Evolutionary conservation across 139 green algal species (phyloP).

Genomic region (Penium margaritaceum): DNA sequence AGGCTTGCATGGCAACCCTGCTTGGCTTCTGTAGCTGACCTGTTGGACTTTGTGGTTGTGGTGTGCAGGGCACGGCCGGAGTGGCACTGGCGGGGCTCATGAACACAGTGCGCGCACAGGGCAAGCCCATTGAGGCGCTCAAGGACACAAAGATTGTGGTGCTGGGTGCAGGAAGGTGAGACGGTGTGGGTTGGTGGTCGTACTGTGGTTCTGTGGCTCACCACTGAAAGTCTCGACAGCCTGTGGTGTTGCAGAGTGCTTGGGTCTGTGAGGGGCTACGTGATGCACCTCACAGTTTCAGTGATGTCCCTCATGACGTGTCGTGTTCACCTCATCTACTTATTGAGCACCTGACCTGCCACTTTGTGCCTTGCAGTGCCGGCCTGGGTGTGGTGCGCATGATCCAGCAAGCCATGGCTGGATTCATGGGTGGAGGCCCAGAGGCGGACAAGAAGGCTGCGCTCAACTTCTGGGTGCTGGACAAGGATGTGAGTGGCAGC

Average conservation of each 20-base stretch:
- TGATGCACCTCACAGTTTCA: too few species aligned
- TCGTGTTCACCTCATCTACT: too few species aligned
- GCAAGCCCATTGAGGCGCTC: constrained; percentile 28
- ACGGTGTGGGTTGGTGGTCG: constrained; percentile 2
- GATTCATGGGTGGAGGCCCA: constrained; percentile 8
- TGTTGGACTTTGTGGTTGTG: too few species aligned
- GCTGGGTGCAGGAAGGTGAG: constrained; percentile 37
- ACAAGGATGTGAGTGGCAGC: constrained; percentile 26
- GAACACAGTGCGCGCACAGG: constrained; percentile 30
- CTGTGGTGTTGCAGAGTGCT: too few species aligned
- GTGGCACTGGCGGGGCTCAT: constrained; percentile 41
- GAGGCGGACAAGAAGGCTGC: constrained; percentile 6
- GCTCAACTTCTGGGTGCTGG: constrained; percentile 42
- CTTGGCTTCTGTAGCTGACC: background rate
- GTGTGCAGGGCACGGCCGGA: constrained; percentile 33
- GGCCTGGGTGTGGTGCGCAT: constrained; percentile 28
- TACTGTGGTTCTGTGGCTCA: background rate
- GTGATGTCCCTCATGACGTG: too few species aligned
- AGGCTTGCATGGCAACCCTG: background rate
- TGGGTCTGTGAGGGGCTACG: too few species aligned
- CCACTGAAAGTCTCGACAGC: background rate
- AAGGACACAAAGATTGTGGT: constrained; percentile 33
- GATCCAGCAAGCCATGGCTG: constrained; percentile 28
- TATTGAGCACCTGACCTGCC: too few species aligned
- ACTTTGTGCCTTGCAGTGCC: background rate